Evolutionary conservation across 1,139 yeast genomes (phyloP), one percentile per base, ranked within the genome.

Genomic region (Geotrichum klebahnii): DNA sequence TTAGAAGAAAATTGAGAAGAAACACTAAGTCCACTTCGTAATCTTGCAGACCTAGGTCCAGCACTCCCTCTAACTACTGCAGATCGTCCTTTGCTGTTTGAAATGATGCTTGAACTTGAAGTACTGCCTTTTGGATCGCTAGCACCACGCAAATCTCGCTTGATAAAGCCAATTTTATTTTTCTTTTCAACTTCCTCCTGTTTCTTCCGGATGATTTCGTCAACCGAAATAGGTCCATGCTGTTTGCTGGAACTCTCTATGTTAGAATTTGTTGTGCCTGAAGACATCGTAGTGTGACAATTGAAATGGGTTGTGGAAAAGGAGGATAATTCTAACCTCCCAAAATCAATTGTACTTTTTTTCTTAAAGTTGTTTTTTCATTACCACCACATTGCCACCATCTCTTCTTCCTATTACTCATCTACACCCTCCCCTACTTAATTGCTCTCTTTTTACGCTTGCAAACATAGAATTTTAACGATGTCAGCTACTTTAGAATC

Each of bases 181-280:
- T 51, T n/a, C 23, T 26, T 43, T 5, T 53, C 58, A 17, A 58
- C 50, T 24, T 61, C 61, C 17, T 60, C 60, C 24, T 62, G 57
- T 48, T 63, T 68, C 40, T 62, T 58, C 16, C 58, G 57, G n/a
- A 75, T 55, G 31, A 77, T 62, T 14, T 76, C 78, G 16, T 76
- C 76, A 9, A 77, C 62, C 3, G 81, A 73, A 2, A 71, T 61
- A 0, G 67, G 67, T 2, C 45, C 35, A 4, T 24, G 26, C 10
- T 24, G 14, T 17, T 32, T 44, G 37, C 10, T 19, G 16, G n/a
- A n/a, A n/a, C 14, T 38, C 22, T 24, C 33, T 12, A 12, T 23
- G 16, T 16, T 12, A 12, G 32, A n/a, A 5, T 38, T 33, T 26
- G 42, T 14, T n/a, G 42, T 38, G n/a, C n/a, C n/a, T 31, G 44